Evolutionary conservation across 2,329 filamentous ascomycete species (phyloP).

Genomic region (Aspergillus thermomutatus): DNA sequence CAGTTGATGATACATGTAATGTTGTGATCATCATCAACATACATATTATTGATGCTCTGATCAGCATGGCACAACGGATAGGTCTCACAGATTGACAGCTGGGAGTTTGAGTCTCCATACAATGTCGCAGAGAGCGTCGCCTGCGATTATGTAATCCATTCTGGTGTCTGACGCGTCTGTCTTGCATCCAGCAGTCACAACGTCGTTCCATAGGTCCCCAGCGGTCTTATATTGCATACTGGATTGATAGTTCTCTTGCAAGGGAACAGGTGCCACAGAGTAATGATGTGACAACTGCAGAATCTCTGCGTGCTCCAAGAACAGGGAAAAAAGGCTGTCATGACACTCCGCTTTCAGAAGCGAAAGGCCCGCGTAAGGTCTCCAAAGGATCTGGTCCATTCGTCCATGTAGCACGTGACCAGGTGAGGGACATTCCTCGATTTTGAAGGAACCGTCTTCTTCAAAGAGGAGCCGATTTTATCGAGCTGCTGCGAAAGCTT

Average conservation of each 20-base stretch:
- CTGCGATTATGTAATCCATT: slow-evolving; percentile 22
- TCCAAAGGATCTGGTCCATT: no score
- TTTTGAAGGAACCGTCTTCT: slow-evolving; percentile 14
- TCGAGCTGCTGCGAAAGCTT: slow-evolving; percentile 26
- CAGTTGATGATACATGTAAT: slow-evolving; percentile 33
- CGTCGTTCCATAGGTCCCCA: slow-evolving; percentile 22
- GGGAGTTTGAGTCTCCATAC: slow-evolving; percentile 2
- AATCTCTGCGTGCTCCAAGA: slow-evolving; percentile 15
- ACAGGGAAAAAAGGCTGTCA: slow-evolving; percentile 16
- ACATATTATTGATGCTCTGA: slow-evolving; percentile 40
- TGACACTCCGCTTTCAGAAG: slow-evolving; percentile 17
- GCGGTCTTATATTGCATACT: slow-evolving; percentile 13
- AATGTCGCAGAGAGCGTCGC: slow-evolving; percentile 17
- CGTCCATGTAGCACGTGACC: slow-evolving; percentile 18
- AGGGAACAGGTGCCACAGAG: slow-evolving; percentile 15
- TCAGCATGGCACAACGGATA: slow-evolving; percentile 30
- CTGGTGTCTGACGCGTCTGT: slow-evolving; percentile 21
- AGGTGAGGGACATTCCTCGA: slow-evolving; percentile 19
- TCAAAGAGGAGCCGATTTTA: slow-evolving; percentile 29
- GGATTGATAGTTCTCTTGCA: slow-evolving; percentile 7
- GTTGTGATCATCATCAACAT: slow-evolving; percentile 31
- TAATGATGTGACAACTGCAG: slow-evolving; percentile 15
- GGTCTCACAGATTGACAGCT: background rate
- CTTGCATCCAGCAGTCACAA: slow-evolving; percentile 21
- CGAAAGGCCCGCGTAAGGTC: slow-evolving; percentile 19